Base-by-base conservation (phyloP, 768 basidiomycete species). In the Mycena filopes region DNA sequence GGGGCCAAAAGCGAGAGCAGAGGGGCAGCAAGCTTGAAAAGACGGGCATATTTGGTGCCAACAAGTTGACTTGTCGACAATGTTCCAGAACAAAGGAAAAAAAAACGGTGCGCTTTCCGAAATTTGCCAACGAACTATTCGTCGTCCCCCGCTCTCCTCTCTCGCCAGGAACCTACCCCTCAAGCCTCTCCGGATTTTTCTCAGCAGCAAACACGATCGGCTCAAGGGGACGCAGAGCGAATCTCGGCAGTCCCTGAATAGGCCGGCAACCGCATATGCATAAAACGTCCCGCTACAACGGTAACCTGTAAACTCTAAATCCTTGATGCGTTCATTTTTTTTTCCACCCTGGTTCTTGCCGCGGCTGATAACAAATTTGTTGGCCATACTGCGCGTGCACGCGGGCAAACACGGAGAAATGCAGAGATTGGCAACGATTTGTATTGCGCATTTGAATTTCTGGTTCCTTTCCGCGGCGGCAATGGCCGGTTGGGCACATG, bases 141-240 rank as follows among this genome's bases (percentile, higher is more conserved):
- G 1, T 9, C 11, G 4, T 3, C 3, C 20, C 43, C 13, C 50
- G n/a, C 26, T 7, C 31, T 21, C 18, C 31, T n/a, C 59, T 41
- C 29, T 33, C 3, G 6, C 29, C 33, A 38, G 26, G 31, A n/a
- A 15, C 15, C 33, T 9, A 25, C 36, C 46, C 46, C n/a, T 47
- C 40, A 36, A 33, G 21, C 20, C 63, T 67, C 54, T 67, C 49
- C 55, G 12, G 25, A 21, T 53, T 60, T 61, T 55, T 65, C 72
- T 73, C 71, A 66, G 28, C 82, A 82, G n/a, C n/a, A 85, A 82
- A 84, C 83, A 82, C 81, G 82, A 84, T 84, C 84, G 81, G 77
- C 73, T 62, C 72, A 68, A n/a, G 76, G 68, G 62, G 63, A 41
- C 23, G 36, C n/a, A 68, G 66, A 68, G 61, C 58, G 55, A 56